phyloP scores from a whole-genome alignment of 768 basidiomycete genomes.

The Termitomyces titanicus region DNA sequence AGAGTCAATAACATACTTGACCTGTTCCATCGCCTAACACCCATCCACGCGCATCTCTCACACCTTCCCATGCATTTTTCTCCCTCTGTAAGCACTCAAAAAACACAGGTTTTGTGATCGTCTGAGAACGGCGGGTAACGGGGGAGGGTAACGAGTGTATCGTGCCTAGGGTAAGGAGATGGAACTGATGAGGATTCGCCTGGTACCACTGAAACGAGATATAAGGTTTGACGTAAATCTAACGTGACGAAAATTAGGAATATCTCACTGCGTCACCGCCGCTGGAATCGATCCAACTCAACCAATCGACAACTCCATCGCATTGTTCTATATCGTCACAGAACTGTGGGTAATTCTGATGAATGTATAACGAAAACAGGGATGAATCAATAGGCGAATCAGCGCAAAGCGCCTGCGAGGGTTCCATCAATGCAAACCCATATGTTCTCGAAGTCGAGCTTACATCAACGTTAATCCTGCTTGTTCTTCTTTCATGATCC shows the following conservation, averaged over 20 bases:
- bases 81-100: slow-evolving; percentile 62
- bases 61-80: slow-evolving; percentile 56
- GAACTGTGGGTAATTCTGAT: slow-evolving; percentile 91
- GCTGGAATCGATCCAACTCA: slow-evolving; percentile 75
- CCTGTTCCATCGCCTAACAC: slow-evolving; percentile 31
- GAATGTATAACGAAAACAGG: slow-evolving; percentile 83
- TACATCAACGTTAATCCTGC: slow-evolving; percentile 78
- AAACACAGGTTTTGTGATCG: slow-evolving; percentile 82
- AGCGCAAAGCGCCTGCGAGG: slow-evolving; percentile 46
- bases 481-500: slow-evolving; percentile 60
- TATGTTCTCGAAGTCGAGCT: slow-evolving; percentile 7
- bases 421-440: background rate
- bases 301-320: slow-evolving; percentile 62
- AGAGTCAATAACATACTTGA: slow-evolving; percentile 1
- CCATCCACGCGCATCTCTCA: slow-evolving; percentile 59
- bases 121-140: slow-evolving; percentile 74
- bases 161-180: slow-evolving; percentile 74
- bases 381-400: slow-evolving; percentile 91
- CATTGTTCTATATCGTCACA: slow-evolving; percentile 76
- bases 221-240: background rate
- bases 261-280: slow-evolving; percentile 56
- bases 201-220: slow-evolving; percentile 51
- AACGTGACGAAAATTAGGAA: background rate
- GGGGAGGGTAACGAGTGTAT: slow-evolving; percentile 88
- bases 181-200: slow-evolving; percentile 82